Evolutionary conservation across 805 yeast species (phyloP), one percentile per base, ranked within the genome.

Genomic region (Ogataea ganodermae): DNA sequence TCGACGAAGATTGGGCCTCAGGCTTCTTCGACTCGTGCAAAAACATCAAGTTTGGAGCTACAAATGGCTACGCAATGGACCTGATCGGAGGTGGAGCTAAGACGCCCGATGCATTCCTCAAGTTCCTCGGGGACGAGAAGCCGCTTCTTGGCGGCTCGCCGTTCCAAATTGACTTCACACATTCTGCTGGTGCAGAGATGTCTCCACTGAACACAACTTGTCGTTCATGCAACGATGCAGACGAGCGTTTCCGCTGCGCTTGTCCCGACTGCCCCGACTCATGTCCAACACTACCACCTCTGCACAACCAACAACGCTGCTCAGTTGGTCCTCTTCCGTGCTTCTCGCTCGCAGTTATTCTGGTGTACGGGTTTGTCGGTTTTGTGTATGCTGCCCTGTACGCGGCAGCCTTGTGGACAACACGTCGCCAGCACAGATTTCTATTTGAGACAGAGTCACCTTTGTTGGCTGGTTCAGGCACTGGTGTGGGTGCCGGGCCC

Each of bases 1-100:
- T 89, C 4, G 80, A 79, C 48, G 72, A 78, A 1, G 58, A 58
- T 1, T 80, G 81, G 72, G 96, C 96, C 0, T 58, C 73, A 0
- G 71, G 59, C 1, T 81, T 92, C 58, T 92, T 72, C 62, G 86
- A 90, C 47, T 88, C 96, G 1, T 92, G 99, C 70, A 86, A 86
- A 57, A 81, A 84, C 52, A 85, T 92, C 63, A 90, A 92, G 68
- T 91, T 94, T 65, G 82, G 92, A 3, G 96, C 97, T 6, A 90
- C 97, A 2, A 92, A 91, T 66, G 97, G 97, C 2, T 88, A 78
- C 59, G 98, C 97, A 8, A 90, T 92, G 97, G 98, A 92, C 62
- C 74, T 92, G 33, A 84, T 92, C 35, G 99, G 99, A 6, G 99
- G 99, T n/a, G 98, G 98, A 1, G 97, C 98, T 2, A 76, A 74